Base-by-base conservation (phyloP, 306 rosid genomes). In the Leucaena leucocephala region DNA sequence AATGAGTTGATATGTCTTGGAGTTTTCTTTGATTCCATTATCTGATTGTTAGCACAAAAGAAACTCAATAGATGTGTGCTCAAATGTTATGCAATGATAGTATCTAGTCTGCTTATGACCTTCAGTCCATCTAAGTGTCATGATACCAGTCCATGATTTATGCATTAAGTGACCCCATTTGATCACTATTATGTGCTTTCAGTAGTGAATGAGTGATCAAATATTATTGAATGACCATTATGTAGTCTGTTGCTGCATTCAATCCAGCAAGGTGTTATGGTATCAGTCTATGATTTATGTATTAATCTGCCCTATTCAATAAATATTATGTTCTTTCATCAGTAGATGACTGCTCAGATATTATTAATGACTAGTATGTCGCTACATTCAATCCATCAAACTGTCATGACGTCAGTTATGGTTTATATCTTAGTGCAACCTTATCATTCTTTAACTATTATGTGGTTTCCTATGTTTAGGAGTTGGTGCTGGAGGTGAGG, bases 401-500 rank as follows among this genome's bases (percentile, higher is more conserved):
- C 40, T 61, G n/a, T 61, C 17, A 61, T 61, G 67, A 4, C 43
- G 15, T 77, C 34, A 78, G 46, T 3, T 46, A 49, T 33, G 62
- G 40, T 70, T 82, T 73, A 67, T 84, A 57, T 27, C 58, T 19
- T 84, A 3, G 5, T 22, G 68, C 35, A 22, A 55, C 45, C 42
- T n/a, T 48, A 42, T n/a, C 34, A 27, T 52, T 81, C 14, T 16
- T 68, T 71, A 43, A 80, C 71, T 68, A 48, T 27, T 55, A 43
- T 45, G 48, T 63, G 58, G 33, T 68, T 82, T 67, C 83, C 46
- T 84, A 22, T 75, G 39, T 82, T 35, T 84, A 94, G 98, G 98
- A 81, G 98, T 94, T 82, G 98, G 98, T 78, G 98, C 98, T 63
- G 98, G 98, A 54, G 95, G 98, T 11, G 97, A 92, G 87, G 97